Conservation (phyloP, 257 asterid species). For the Solanum chaucha region DNA sequence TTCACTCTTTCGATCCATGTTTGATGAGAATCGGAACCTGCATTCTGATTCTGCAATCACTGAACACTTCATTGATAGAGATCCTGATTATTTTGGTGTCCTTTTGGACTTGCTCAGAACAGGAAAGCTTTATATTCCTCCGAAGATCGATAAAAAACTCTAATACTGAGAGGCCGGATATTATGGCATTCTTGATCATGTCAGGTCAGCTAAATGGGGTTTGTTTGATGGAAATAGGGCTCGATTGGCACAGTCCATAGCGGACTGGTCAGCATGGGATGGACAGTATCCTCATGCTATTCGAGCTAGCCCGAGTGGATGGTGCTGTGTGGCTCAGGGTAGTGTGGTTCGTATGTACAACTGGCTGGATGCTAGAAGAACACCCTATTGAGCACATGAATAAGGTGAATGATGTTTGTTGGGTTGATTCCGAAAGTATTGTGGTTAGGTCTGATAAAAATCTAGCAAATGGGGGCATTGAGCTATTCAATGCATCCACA, state of each 20-base stretch:
- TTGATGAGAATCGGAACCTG: conserved; percentile 32
- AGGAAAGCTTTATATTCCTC: conserved; percentile 61
- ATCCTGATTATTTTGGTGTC: conserved; percentile 64
- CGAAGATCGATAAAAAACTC: conserved; percentile 43
- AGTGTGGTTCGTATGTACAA: conserved; percentile 85
- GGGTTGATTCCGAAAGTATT: conserved; percentile 57
- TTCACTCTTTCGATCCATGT: conserved; percentile 57
- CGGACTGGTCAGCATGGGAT: conserved; percentile 63
- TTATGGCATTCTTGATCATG: conserved; percentile 43
- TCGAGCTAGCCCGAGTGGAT: conserved; percentile 71
- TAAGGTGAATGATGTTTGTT: conserved; percentile 45
- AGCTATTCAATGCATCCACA: conserved; percentile 28
- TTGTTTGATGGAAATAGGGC: conserved; percentile 67
- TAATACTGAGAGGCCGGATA: conserved; percentile 56
- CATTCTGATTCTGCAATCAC: conserved; percentile 17
- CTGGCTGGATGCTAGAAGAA: conserved; percentile 86
- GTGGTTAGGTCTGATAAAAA: conserved; percentile 65
- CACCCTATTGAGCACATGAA: conserved; percentile 56
- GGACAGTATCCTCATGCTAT: conserved; percentile 44
- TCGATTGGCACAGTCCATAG: conserved; percentile 25
- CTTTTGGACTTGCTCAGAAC: conserved; percentile 65
- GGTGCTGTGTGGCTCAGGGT: conserved; percentile 89
- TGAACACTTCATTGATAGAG: conserved; percentile 73
- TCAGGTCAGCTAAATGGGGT: conserved; percentile 67
- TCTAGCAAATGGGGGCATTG: conserved; percentile 65